phyloP scores from a whole-genome alignment of 2,329 filamentous ascomycete genomes.

The Fusarium sp. region DNA sequence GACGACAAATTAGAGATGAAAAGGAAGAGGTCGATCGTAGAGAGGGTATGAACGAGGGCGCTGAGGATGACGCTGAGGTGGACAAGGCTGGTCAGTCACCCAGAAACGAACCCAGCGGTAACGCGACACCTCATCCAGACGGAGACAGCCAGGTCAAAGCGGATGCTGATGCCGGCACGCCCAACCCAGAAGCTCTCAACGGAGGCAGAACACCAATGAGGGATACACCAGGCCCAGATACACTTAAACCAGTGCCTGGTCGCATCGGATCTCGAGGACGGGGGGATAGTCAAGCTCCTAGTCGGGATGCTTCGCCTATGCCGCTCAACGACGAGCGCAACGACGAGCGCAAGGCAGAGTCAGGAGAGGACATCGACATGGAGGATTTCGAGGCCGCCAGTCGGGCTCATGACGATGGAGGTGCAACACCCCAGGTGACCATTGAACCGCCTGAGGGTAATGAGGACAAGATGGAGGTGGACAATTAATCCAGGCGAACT shows the following conservation, averaged over 20 bases:
- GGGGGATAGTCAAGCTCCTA: constrained; percentile 50
- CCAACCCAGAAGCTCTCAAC: constrained; percentile 48
- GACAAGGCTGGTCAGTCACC: constrained; percentile 66
- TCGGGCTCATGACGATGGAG: constrained; percentile 61
- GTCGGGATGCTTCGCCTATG: constrained; percentile 51
- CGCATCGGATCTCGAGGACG: constrained; percentile 41
- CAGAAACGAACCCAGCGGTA: constrained; percentile 64
- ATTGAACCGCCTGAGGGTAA: constrained; percentile 64
- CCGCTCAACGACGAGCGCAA: constrained; percentile 52
- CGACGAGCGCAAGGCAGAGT: constrained; percentile 48
- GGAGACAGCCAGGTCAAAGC: constrained; percentile 54
- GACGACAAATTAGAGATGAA: constrained; percentile 90
- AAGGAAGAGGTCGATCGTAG: constrained; percentile 93
- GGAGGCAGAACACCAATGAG: constrained; percentile 55
- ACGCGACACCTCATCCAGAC: constrained; percentile 67
- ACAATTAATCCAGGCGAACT: constrained; percentile 57
- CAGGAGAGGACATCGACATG: constrained; percentile 73
- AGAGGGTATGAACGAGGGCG: constrained; percentile 83
- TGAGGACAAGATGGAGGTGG: constrained; percentile 76
- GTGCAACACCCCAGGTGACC: constrained; percentile 61
- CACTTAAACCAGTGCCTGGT: constrained; percentile 40
- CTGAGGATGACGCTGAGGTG: constrained; percentile 70
- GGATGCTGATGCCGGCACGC: constrained; percentile 51
- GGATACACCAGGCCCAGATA: constrained; percentile 52
- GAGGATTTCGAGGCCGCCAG: constrained; percentile 60